Base-by-base conservation (phyloP, 495 filamentous ascomycete genomes). In the Daldinia decipiens region DNA sequence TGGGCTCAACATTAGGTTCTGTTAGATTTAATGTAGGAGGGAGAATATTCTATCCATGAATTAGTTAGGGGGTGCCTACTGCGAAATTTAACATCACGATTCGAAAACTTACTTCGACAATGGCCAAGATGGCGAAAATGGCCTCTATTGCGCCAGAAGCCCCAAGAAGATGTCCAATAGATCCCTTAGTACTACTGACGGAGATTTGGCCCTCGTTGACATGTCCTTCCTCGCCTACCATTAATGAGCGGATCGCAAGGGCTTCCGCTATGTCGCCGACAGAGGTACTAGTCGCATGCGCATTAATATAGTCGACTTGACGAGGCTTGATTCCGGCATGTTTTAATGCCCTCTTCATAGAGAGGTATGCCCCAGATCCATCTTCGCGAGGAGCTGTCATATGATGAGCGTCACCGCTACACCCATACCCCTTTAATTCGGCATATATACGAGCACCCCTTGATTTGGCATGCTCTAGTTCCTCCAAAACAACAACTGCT, bases 121-220 rank as follows among this genome's bases (percentile, higher is more conserved):
- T 87, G 21, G 93, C 90, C 66, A 96, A 80, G 26, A 96, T 83
- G 1, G 92, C 88, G 77, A 97, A 95, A 0, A 97, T 76, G 8
- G 94, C 92, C 76, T 98, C 95, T 17, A 97, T 86, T 0, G 94
- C 91, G 8, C 95, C 95, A 6, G 95, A 90, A 26, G 93, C 95
- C 9, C 95, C 95, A 5, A 99, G 87, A 8, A 99, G 82, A 84
- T 99, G 95, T 0, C 95, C 95, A 59, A 96, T 83, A 8, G 95
- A 93, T 12, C 95, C 94, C 80, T 99, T 99, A 2, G 93, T 97
- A 76, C 95, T 94, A 73, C 93, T 97, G 32, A 98, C 85, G 62
- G 94, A 92, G 31, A 98, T 85, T 6, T 95, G 81, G 12, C 79
- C 71, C 34, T 92, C 83, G n/a, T 79, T 81, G 5, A 79, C 67